Evolutionary conservation across 805 yeast genomes (phyloP).

Genomic region (Yarrowia bubula): DNA sequence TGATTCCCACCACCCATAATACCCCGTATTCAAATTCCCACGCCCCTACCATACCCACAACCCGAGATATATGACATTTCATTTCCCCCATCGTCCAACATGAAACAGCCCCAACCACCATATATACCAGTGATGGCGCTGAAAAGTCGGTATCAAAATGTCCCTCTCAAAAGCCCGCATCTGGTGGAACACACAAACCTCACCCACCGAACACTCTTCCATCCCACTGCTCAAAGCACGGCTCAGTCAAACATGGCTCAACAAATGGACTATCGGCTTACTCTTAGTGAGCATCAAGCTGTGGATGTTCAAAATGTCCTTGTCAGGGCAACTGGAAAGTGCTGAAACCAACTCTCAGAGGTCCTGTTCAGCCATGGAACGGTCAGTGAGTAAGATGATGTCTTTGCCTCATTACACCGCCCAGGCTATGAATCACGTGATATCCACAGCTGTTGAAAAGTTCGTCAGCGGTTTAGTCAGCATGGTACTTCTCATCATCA

Average conservation of each 20-base stretch:
- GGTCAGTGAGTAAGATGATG: slow-evolving; percentile 1
- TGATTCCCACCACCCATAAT: too few relatives aligned
- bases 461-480: slow-evolving; percentile 49
- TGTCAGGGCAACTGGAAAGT: slow-evolving; percentile 45
- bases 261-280: slow-evolving; percentile 58
- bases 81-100: neutral
- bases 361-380: slow-evolving; percentile 46
- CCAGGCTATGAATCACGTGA: slow-evolving; percentile 51
- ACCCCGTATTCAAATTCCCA: too few relatives aligned
- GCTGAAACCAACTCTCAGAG: slow-evolving; percentile 44
- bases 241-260: slow-evolving; percentile 46
- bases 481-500: slow-evolving; percentile 48
- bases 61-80: too few relatives aligned
- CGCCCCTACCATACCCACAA: too few relatives aligned
- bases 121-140: neutral
- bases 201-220: slow-evolving; percentile 5
- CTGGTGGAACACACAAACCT: slow-evolving; percentile 1
- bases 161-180: neutral
- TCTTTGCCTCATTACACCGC: slow-evolving; percentile 40
- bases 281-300: slow-evolving; percentile 60
- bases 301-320: slow-evolving; percentile 51
- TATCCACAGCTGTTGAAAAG: slow-evolving; percentile 49
- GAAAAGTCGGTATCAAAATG: neutral
- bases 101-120: slow-evolving; percentile 1
- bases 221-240: slow-evolving; percentile 33